Base-by-base conservation (phyloP, 2,329 filamentous ascomycete species). In the Pseudocercospora macadamiae region DNA sequence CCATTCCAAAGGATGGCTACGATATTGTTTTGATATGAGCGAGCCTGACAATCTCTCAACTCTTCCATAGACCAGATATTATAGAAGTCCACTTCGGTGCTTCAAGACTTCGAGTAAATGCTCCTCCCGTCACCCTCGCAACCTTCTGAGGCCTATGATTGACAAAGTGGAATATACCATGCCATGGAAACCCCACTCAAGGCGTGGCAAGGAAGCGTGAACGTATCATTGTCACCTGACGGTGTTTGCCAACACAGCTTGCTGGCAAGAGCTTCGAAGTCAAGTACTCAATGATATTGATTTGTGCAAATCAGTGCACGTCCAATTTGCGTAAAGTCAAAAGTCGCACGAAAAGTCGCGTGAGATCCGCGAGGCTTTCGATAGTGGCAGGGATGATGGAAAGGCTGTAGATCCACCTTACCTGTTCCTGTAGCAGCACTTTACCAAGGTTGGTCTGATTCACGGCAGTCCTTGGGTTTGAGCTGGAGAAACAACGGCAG, bases 1-100 rank as follows among this genome's bases (percentile, higher is more conserved):
- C 80, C 65, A 90, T 89, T 54, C 83, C 81, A 49, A 84, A 85
- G 71, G 87, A 89, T 63, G 87, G 87, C 1, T 89, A 89, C 66
- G 86, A 90, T 67, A 90, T 92, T 67, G 68, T 90, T 62, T 76
- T 91, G 58, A 75, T 76, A 28, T 83, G 68, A 75, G 54, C 18
- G 3, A n/a, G 19, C 18, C 16, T 14, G 19, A 4, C 14, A 14
- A 6, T 45, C 36, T 59, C 36, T 49, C 25, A 39, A 4, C 18
- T 55, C 28, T n/a, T n/a, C n/a, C n/a, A n/a, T n/a, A n/a, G 23
- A 30, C 37, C 2, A 39, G 9, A 19, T 12, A 25, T 10, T 32
- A 7, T 32, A 12, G 6, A 6, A 59, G 30, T 52, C 42, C 42
- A 54, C 49, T 58, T 18, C 23, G 6, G 12, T 7, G 6, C 12